Evolutionary conservation across 1,284 basidiomycete species (phyloP), one percentile per base, ranked within the genome.

Genomic region (Lentinula novae-zelandiae): DNA sequence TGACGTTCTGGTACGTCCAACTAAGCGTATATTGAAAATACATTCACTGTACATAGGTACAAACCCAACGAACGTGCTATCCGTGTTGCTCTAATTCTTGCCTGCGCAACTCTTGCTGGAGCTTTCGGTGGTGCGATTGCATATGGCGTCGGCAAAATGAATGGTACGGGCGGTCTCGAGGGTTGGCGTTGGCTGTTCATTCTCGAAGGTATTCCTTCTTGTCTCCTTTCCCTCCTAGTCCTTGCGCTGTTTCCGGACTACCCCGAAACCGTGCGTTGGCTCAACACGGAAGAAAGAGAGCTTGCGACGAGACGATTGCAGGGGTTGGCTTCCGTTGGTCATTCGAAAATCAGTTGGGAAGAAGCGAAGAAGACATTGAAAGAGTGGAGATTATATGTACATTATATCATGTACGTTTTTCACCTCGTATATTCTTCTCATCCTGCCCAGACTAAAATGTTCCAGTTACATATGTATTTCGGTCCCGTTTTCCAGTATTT

Each of bases 171-270:
- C 13, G 70, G 70, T 2, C 67, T 78, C 6, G 65, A 73, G 58
- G 76, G 69, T 1, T 77, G 75, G 75, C 69, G 75, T 22, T 76
- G 71, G 70, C 69, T 77, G 27, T 82, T 82, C 71, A 72, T 82
- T 60, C 70, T 82, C 48, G 81, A 82, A 63, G 81, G 81, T 57
- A 71, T 74, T 20, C 76, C 78, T 0, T 78, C 78, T 1, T 72
- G 76, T 59, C 54, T 74, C 15, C 69, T 72, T 39, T 77, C 78
- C 0, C 33, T 79, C 36, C 48, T 77, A 17, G 69, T 77, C 48
- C 75, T 67, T 60, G 74, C 76, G 59, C 67, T 72, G 66, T 71
- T 80, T n/a, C 78, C 78, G 12, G 76, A 81, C 66, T 81, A 73
- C 62, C 78, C 78, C 0, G 77, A 79, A 66, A 78, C 76, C 6